Evolutionary conservation across 2,329 filamentous ascomycete genomes (phyloP), one percentile per base, ranked within the genome.

Genomic region (Delphinella strobiligena): DNA sequence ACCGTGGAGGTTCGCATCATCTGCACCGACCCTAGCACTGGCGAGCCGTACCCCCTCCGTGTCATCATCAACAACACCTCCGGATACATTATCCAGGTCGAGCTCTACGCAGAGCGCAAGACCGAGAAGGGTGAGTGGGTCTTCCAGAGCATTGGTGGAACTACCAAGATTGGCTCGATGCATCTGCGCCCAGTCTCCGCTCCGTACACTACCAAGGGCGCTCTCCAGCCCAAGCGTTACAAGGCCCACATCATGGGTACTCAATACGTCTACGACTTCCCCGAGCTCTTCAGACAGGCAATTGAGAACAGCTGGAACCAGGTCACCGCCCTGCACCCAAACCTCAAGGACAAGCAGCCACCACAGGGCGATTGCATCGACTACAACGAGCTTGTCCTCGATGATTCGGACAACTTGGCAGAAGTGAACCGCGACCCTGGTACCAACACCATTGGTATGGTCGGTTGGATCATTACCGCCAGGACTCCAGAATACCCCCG

Each of bases 241-340:
- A 95, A 94, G 80, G 91, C 91, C 51, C 91, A 98, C 61, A 71
- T 96, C 46, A 95, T 98, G 88, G 91, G 91, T 48, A 98, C 91
- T 19, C 91, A 98, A 66, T 98, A 95, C 60, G 91, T 96, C 40
- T 98, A 98, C 61, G 91, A 98, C 64, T 98, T 98, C 81, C 91
- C 91, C 19, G 91, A 98, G 72, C 79, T 98, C 36, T 98, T 98
- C 82, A 79, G 91, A 57, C 91, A 96, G 66, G 87, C 91, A 33
- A 86, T 94, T 58, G 87, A 95, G 69, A 95, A 95, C 72, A 83
- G 77, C 64, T 98, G 91, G 91, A 67, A 69, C 56, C 80, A 80
- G 61, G 78, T 79, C 41, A 72, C 83, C 48, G 77, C 79, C 60
- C 79, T 80, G 59, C 79, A 89, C 54, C 72, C 85, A 9, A 69